Evolutionary conservation across 352 stramenopile genomes (phyloP), one percentile per base, ranked within the genome.

Genomic region (Globisporangium paroecandrum): DNA sequence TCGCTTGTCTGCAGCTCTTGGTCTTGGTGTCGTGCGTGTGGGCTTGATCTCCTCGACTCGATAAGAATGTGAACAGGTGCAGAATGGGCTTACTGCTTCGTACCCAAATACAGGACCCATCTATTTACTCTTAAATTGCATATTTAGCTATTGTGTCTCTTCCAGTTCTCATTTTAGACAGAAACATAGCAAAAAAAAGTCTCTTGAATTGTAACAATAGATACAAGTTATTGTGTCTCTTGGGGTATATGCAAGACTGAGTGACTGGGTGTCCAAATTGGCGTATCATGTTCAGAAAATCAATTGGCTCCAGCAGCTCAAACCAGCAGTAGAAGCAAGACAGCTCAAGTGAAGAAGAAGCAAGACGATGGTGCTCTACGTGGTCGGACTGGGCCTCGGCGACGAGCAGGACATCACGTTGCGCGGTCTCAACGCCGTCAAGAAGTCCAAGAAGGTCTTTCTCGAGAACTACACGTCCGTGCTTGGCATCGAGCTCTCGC

Each of bases 331-430:
- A 58, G 47, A 9, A 38, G 15, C 41, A 27, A 66, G n/a, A 12
- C 8, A 49, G 8, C 47, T 25, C 8, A 58, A 66, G 41, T 51
- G 43, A 58, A 66, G 41, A 56, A 29, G 12, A 8, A 36, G 7
- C 32, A 68, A 43, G 36, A 20, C 36, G 25, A 90, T 90, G 82
- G 82, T 99, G 61, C 86, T 99, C 1, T 99, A 98, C 76, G 90
- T 99, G 43, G 95, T 99, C 64, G 98, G 98, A 18, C 72, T 99
- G 22, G 98, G 98, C 32, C 86, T 99, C 27, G 93, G 97, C 63
- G 96, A 99, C 82, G 96, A 99, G 80, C 98, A 99, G 72, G 98
- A 99, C 80, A 98, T 99, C 61, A 99, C 97, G 18, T 83, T 99
- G 64, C 89, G 97, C 63, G 97, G 97, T 1, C 78, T 99, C 18